phyloP scores from a whole-genome alignment of 2,329 filamentous ascomycete genomes.

The Aspergillus ruber region DNA sequence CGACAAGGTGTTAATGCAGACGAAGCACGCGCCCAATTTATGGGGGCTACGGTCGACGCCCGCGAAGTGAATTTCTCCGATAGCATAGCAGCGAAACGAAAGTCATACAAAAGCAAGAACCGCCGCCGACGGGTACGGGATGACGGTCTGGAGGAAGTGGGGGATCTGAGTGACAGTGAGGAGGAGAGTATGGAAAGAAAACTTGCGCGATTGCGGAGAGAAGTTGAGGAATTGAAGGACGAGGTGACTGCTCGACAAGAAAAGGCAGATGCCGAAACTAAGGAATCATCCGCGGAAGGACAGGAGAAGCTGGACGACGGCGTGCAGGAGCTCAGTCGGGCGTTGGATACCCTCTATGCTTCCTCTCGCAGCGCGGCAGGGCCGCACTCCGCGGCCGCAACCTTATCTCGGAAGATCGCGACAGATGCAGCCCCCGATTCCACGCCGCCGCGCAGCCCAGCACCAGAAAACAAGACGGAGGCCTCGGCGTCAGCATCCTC shows the following conservation, averaged over 20 bases:
- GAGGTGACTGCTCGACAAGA: constrained; percentile 38
- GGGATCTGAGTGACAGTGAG: constrained; percentile 71
- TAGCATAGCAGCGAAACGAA: constrained; percentile 72
- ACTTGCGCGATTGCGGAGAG: constrained; percentile 73
- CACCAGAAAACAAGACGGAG: constrained; percentile 3
- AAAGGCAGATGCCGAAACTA: constrained; percentile 48
- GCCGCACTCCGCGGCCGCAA: constrained; percentile 28
- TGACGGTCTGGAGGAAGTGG: constrained; percentile 53
- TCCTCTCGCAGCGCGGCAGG: constrained; percentile 20
- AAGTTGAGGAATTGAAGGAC: constrained; percentile 68
- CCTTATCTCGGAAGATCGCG: constrained; percentile 29
- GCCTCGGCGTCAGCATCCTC: constrained; percentile 24
- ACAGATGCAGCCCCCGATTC: constrained; percentile 7
- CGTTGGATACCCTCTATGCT: constrained; percentile 59
- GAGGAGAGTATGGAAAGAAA: constrained; percentile 71
- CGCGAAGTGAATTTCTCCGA: constrained; percentile 82
- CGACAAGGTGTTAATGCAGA: constrained; percentile 68
- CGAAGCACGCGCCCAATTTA: constrained; percentile 73
- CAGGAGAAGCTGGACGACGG: constrained; percentile 45
- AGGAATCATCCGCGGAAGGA: constrained; percentile 39
- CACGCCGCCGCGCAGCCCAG: constrained; percentile 1
- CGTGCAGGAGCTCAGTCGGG: constrained; percentile 63
- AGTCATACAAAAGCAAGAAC: constrained; percentile 72
- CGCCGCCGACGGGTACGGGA: constrained; percentile 51
- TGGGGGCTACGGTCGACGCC: constrained; percentile 68